These are phyloP conservation scores for Boletus sp. DNA, from an alignment of 768 basidiomycete genomes.

Conservation along the genomic window DNA sequence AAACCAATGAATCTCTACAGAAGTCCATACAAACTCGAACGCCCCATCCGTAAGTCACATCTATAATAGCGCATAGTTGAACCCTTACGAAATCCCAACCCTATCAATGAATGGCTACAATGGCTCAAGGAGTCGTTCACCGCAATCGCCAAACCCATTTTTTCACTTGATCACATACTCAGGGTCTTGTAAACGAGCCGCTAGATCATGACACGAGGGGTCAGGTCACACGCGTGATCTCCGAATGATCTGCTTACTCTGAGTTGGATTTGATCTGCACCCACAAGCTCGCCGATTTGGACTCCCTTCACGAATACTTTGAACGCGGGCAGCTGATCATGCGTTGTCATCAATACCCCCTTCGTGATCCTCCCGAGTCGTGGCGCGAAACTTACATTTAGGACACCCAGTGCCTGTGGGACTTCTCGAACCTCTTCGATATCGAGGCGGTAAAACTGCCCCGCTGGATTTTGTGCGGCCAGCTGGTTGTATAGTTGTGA, in stretches of 20 bases:
- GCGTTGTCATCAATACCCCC: constrained; percentile 8
- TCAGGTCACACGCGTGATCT: constrained; percentile 17
- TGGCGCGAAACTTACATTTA: constrained; percentile 16
- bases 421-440: constrained; percentile 29
- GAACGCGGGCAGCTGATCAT: constrained; percentile 28
- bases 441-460: constrained; percentile 32
- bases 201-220: constrained; percentile 18
- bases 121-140: constrained; percentile 1
- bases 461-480: constrained; percentile 27
- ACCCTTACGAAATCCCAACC: constrained; percentile 12
- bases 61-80: constrained; percentile 12
- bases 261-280: constrained; percentile 26
- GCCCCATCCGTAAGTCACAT: constrained; percentile 13
- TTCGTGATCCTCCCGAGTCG: constrained; percentile 13
- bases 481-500: constrained; percentile 23
- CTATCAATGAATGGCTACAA: constrained; percentile 21
- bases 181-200: constrained; percentile 30
- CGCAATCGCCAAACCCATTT: constrained; percentile 6
- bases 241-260: constrained; percentile 13
- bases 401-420: constrained; percentile 23
- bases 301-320: constrained; percentile 33
- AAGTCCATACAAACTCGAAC: constrained; percentile 1
- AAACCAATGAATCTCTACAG: constrained; percentile 6
- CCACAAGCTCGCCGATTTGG: constrained; percentile 30
- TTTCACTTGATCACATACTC: constrained; percentile 21